These are phyloP conservation scores for Cenococcum geophilum DNA, from an alignment of 495 filamentous ascomycete species.

Conservation along the genomic window DNA sequence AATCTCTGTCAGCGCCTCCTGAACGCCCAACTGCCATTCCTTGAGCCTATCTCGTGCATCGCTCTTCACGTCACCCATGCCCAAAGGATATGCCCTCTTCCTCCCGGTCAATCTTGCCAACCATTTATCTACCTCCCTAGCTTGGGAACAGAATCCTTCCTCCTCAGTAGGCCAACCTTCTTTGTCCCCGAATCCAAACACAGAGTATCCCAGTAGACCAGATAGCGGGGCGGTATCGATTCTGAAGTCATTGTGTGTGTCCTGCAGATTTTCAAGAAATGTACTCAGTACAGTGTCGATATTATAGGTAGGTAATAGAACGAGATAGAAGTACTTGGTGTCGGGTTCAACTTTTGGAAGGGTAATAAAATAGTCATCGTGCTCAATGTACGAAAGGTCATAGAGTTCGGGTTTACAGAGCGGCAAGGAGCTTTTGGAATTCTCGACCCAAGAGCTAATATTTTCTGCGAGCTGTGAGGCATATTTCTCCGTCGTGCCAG, in stretches of 20 bases:
- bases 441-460: constrained; percentile 38
- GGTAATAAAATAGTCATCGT: constrained; percentile 82
- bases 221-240: constrained; percentile 84
- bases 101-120: constrained; percentile 82
- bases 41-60: constrained; percentile 57
- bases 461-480: constrained; percentile 53
- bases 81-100: constrained; percentile 76
- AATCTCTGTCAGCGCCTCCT: constrained; percentile 62
- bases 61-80: constrained; percentile 77
- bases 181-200: constrained; percentile 88
- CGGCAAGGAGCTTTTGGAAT: background rate
- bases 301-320: constrained; percentile 83
- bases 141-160: constrained; percentile 88
- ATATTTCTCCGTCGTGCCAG: constrained; percentile 66
- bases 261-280: constrained; percentile 74
- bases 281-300: constrained; percentile 81
- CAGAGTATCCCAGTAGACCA: constrained; percentile 72
- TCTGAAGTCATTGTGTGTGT: constrained; percentile 92
- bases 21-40: constrained; percentile 74
- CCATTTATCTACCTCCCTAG: constrained; percentile 85
- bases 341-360: constrained; percentile 47
- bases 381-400: constrained; percentile 78
- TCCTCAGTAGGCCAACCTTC: constrained; percentile 86
- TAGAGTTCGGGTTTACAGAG: constrained; percentile 57
- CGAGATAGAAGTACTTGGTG: constrained; percentile 67